Conservation (phyloP, 352 stramenopile species). For the Pythium dissotocum region DNA sequence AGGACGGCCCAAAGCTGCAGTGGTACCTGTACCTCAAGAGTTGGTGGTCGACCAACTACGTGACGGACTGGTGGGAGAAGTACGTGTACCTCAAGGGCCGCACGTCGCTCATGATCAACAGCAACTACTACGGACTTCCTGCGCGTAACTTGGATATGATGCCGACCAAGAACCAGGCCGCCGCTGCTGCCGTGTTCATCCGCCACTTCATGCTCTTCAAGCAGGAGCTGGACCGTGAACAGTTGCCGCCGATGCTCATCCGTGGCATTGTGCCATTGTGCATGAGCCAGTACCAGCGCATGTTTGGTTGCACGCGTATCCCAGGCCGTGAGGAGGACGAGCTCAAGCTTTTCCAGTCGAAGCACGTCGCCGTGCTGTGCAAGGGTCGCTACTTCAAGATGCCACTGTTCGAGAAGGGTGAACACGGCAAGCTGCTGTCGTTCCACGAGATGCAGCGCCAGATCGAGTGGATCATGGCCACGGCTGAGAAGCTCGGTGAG, state of each 20-base stretch:
- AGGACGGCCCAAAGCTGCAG: constrained; percentile 89
- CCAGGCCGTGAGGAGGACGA: constrained; percentile 83
- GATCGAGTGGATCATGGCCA: constrained; percentile 69
- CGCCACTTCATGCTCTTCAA: constrained; percentile 89
- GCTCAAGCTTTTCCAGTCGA: constrained; percentile 77
- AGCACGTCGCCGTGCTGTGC: constrained; percentile 88
- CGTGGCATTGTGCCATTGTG: constrained; percentile 87
- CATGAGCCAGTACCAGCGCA: constrained; percentile 90
- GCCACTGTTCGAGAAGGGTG: constrained; percentile 79
- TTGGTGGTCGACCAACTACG: constrained; percentile 89
- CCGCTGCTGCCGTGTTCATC: constrained; percentile 66
- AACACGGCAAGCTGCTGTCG: constrained; percentile 70
- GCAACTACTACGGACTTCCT: constrained; percentile 90
- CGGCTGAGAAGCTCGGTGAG: constrained; percentile 38
- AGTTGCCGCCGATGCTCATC: constrained; percentile 79
- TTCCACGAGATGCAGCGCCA: constrained; percentile 80
- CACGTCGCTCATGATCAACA: constrained; percentile 91
- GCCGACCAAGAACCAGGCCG: constrained; percentile 57
- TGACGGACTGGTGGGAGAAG: constrained; percentile 91
- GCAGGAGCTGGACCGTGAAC: constrained; percentile 82
- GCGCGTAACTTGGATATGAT: constrained; percentile 61
- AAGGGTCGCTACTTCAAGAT: constrained; percentile 90
- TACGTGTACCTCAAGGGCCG: constrained; percentile 90
- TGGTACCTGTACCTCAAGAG: constrained; percentile 91
- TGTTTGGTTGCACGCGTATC: constrained; percentile 90